phyloP scores from a whole-genome alignment of 2,329 filamentous ascomycete species.

The Alternaria rosae region DNA sequence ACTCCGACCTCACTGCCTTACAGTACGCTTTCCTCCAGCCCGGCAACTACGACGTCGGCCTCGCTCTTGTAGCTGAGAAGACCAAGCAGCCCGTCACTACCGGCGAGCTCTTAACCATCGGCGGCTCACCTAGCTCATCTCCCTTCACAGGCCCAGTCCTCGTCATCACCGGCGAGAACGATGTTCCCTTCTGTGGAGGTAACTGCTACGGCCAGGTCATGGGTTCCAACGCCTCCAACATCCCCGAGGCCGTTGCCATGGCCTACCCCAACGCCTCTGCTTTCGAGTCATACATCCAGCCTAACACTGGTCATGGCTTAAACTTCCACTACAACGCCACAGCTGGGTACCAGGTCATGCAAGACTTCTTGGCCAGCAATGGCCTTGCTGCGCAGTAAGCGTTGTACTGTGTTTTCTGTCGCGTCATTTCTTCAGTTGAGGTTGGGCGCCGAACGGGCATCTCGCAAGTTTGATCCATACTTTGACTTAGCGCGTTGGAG shows the following conservation, averaged over 20 bases:
- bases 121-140: constrained; percentile 45
- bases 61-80: constrained; percentile 57
- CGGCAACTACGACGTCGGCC: constrained; percentile 62
- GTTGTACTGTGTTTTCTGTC: not conserved
- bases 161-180: constrained; percentile 62
- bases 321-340: constrained; percentile 57
- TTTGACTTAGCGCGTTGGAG: not conserved
- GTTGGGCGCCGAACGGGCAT: not conserved
- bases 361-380: constrained; percentile 44
- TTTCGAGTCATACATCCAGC: constrained; percentile 64
- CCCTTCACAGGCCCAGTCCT: constrained; percentile 63
- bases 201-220: constrained; percentile 58
- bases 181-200: constrained; percentile 68
- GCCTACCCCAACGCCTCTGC: constrained; percentile 56
- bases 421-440: not conserved
- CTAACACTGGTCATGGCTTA: constrained; percentile 56
- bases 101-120: constrained; percentile 67
- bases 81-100: constrained; percentile 65
- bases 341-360: constrained; percentile 51
- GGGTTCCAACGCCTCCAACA: constrained; percentile 52
- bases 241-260: constrained; percentile 54
- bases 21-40: constrained; percentile 61
- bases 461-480: not conserved
- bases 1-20: constrained; percentile 56
- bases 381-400: constrained; percentile 25